A percentile compares a stretch with the other conserved stretches of the same genome.
Evolutionary conservation across 345 rosid species (phyloP).

Genomic region (Heritiera littoralis): DNA sequence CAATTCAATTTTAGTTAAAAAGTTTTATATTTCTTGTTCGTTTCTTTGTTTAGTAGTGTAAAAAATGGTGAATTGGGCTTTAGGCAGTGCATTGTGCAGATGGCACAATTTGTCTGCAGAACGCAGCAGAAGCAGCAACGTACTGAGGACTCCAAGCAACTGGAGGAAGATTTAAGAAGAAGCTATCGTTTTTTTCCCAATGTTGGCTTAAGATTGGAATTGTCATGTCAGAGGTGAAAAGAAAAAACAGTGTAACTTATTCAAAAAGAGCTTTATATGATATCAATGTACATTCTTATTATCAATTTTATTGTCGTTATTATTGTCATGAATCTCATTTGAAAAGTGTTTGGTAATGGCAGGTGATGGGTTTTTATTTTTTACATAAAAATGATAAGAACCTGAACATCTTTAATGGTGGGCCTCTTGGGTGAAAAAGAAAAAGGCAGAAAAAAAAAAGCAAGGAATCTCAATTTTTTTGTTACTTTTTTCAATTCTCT

Average conservation of each 20-base stretch:
- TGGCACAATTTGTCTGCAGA: not conserved
- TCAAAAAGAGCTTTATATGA: not conserved
- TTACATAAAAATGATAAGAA: not conserved
- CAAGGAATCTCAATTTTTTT: not conserved
- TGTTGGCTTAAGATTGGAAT: not conserved
- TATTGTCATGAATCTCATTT: not conserved
- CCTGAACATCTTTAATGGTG: conserved; percentile 3
- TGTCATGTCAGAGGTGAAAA: not conserved
- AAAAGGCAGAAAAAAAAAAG: not conserved
- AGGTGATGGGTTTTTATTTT: not conserved
- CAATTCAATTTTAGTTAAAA: no score
- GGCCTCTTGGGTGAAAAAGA: not conserved
- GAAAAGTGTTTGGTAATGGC: not conserved
- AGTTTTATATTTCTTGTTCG: not conserved
- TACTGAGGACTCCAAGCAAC: not conserved
- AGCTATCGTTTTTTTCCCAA: not conserved
- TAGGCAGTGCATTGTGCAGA: not conserved
- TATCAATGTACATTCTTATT: no score
- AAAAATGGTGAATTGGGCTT: not conserved
- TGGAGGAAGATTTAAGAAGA: not conserved
- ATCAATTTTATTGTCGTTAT: no score
- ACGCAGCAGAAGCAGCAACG: not conserved
- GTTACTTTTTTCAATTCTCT: not conserved
- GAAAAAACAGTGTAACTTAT: not conserved
- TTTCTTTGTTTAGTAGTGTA: not conserved